phyloP scores from a whole-genome alignment of 2,329 filamentous ascomycete species.

The Capronia americana region DNA sequence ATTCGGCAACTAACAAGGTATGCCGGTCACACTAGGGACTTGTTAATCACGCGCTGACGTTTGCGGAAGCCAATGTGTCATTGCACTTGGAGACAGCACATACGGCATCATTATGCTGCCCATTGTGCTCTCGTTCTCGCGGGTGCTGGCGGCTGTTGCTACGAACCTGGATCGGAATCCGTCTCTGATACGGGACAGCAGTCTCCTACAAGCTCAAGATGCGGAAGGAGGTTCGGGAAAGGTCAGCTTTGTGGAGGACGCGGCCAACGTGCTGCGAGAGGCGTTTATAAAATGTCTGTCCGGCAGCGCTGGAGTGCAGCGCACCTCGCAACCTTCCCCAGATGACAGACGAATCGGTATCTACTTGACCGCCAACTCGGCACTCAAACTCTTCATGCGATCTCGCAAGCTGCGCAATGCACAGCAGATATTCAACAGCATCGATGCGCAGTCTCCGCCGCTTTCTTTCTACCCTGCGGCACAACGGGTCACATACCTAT shows the following conservation, averaged over 20 bases:
- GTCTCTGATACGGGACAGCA: conserved; percentile 67
- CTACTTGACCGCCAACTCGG: conserved; percentile 90
- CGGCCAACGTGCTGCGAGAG: conserved; percentile 86
- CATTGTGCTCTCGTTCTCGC: conserved; percentile 80
- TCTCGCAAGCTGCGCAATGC: conserved; percentile 83
- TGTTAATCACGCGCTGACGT: background rate
- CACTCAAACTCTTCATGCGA: conserved; percentile 85
- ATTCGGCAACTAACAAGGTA: conserved; percentile 39
- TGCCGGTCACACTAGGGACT: conserved; percentile 3
- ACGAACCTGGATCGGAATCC: conserved; percentile 83
- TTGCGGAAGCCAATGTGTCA: conserved; percentile 72
- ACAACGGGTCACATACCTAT: conserved; percentile 89
- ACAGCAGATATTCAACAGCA: conserved; percentile 87
- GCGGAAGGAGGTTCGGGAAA: conserved; percentile 68
- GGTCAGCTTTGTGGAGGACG: conserved; percentile 82
- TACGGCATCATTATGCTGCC: conserved; percentile 83
- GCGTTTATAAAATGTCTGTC: conserved; percentile 88
- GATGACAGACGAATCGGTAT: conserved; percentile 87
- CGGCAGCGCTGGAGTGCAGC: conserved; percentile 57
- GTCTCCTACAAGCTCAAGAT: conserved; percentile 44
- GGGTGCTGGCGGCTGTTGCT: conserved; percentile 79
- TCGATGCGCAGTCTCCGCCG: conserved; percentile 81
- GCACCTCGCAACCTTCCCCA: conserved; percentile 60
- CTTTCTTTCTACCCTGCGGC: conserved; percentile 81
- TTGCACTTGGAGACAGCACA: conserved; percentile 78